Conservation (phyloP, 1,284 basidiomycete species). For the Naganishia sp. region DNA sequence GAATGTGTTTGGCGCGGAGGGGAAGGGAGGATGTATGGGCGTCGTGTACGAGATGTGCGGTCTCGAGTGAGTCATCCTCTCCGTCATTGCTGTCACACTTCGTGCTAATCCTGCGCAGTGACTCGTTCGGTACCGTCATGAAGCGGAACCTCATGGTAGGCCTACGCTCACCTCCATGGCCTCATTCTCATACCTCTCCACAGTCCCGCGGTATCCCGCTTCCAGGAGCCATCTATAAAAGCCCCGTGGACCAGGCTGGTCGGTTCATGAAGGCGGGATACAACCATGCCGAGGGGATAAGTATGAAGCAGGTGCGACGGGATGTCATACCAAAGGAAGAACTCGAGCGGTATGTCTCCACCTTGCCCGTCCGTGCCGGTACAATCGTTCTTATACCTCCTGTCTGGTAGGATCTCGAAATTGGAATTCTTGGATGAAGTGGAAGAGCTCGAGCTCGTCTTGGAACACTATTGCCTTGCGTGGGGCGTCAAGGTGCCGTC, state of each 20-base stretch:
- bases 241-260: slow-evolving; percentile 61
- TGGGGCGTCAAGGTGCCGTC: slow-evolving; percentile 60
- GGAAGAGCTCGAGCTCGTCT: slow-evolving; percentile 84
- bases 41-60: slow-evolving; percentile 90
- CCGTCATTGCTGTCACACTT: no score
- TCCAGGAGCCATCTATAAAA: slow-evolving; percentile 68
- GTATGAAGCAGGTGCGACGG: slow-evolving; percentile 68
- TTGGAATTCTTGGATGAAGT: slow-evolving; percentile 86
- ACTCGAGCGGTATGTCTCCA: slow-evolving; percentile 61
- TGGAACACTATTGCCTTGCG: slow-evolving; percentile 82
- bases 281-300: slow-evolving; percentile 60
- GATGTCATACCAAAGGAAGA: slow-evolving; percentile 62
- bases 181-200: not conserved
- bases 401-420: slow-evolving; percentile 63
- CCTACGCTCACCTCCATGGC: slow-evolving; percentile 6
- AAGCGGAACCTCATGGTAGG: slow-evolving; percentile 73
- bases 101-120: slow-evolving; percentile 47
- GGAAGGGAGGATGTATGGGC: slow-evolving; percentile 39
- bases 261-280: slow-evolving; percentile 68
- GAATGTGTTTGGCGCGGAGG: slow-evolving; percentile 56
- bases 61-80: slow-evolving; percentile 56
- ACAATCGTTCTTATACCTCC: slow-evolving; percentile 1
- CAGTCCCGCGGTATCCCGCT: slow-evolving; percentile 73
- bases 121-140: slow-evolving; percentile 86
- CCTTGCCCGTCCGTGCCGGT: not conserved